Evolutionary conservation across 2,329 filamentous ascomycete species (phyloP).

Genomic region (Fusarium chaquense): DNA sequence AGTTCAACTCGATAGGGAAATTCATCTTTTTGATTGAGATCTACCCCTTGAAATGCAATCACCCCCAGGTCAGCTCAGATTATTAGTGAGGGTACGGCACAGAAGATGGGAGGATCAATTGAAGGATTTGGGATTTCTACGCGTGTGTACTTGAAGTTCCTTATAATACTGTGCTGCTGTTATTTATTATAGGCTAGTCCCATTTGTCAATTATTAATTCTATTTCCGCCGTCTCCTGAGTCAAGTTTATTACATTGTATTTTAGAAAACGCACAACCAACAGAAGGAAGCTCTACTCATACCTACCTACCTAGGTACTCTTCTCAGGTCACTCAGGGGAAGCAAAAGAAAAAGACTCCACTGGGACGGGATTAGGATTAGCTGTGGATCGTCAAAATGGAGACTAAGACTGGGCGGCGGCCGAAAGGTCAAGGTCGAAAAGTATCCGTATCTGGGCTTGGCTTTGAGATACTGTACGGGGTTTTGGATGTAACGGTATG

Average conservation of each 20-base stretch:
- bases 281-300: constrained; percentile 6
- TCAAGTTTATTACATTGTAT: constrained; percentile 2
- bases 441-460: not conserved
- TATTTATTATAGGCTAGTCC: constrained; percentile 8
- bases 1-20: constrained; percentile 9
- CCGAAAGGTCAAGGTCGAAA: not conserved
- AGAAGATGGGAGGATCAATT: constrained; percentile 3
- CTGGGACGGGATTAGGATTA: constrained; percentile 11
- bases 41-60: constrained; percentile 28
- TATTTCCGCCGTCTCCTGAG: constrained; percentile 21
- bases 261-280: constrained; percentile 7
- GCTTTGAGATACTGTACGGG: constrained; percentile 3
- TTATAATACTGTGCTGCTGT: constrained; percentile 13
- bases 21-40: constrained; percentile 36
- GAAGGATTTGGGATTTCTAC: not conserved
- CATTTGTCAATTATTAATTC: constrained; percentile 8
- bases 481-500: constrained; percentile 12
- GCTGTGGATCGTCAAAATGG: constrained; percentile 13
- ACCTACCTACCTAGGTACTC: not conserved
- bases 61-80: constrained; percentile 4
- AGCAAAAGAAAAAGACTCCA: not conserved
- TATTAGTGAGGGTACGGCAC: constrained; percentile 5
- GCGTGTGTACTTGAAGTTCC: not conserved
- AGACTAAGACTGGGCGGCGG: not conserved
- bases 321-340: not conserved